Percentiles rank a stretch among this genome's conserved stretches.
These are phyloP conservation scores for Ambrosia artemisiifolia DNA, from an alignment of 129 eudicot species.

Conservation along the genomic window DNA sequence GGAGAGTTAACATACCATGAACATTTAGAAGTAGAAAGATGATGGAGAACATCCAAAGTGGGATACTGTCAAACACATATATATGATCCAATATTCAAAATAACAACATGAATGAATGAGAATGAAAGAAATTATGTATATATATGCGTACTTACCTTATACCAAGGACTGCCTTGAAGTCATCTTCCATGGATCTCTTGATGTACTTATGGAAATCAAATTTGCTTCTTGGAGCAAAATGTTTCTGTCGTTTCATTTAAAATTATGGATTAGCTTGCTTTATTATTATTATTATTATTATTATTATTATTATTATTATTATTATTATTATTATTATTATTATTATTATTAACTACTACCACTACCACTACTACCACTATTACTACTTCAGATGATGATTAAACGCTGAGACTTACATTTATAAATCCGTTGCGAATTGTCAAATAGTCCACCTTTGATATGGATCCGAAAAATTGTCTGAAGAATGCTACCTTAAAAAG, in stretches of 20 bases:
- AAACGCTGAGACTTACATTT: constrained; percentile 40
- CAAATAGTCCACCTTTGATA: constrained; percentile 74
- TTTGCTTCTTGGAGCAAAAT: constrained; percentile 62
- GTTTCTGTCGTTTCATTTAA: constrained; percentile 39
- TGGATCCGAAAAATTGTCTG: constrained; percentile 72
- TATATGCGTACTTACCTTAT: constrained; percentile 43
- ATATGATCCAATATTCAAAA: not conserved
- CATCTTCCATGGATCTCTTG: constrained; percentile 80
- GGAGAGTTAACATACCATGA: constrained; percentile 34
- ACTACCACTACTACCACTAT: too few relatives aligned
- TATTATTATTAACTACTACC: too few relatives aligned
- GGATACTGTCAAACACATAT: constrained; percentile 38
- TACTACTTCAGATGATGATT: not conserved
- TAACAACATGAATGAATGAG: not conserved
- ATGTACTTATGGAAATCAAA: constrained; percentile 77
- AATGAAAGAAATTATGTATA: not conserved
- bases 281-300: too few relatives aligned
- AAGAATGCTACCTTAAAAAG: constrained; percentile 60
- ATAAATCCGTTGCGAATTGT: constrained; percentile 76
- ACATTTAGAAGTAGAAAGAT: constrained; percentile 54
- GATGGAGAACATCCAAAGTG: constrained; percentile 60
- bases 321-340: too few relatives aligned
- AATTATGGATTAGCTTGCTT: not conserved
- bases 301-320: too few relatives aligned
- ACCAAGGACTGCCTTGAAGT: constrained; percentile 66